Base-by-base conservation (phyloP, 257 asterid genomes). In the Thymus quinquecostatus region DNA sequence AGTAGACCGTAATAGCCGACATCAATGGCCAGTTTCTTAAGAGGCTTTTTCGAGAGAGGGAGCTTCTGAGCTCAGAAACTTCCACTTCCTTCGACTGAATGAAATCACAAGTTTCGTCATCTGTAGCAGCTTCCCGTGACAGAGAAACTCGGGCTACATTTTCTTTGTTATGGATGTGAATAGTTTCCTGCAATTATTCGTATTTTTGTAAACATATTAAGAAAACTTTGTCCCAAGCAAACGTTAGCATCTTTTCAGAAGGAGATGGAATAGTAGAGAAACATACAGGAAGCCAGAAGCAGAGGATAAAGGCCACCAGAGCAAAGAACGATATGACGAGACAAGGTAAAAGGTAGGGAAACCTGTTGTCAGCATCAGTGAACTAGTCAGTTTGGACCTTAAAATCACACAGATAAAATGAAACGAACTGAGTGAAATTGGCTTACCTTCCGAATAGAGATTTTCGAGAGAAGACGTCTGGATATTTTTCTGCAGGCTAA, bases 401-500 rank as follows among this genome's bases (percentile, higher is more conserved):
- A 28, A 56, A 45, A 28, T 57, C n/a, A 45, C 10, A 32, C 3
- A 61, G 33, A 50, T 4, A 3, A 28, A 64, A 49, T 47, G 62
- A 64, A 64, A 44, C 10, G 58, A 70, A 66, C 21, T 14, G 10
- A 11, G 65, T 6, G 50, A 38, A 53, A 48, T 54, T 33, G 48
- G 58, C 30, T 57, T 78, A 89, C 98, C 96, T 88, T 69, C 92
- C 93, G 69, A 92, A 89, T 56, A 92, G 49, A 70, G 96, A 89
- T 57, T 79, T 84, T 51, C 67, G 30, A 50, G 93, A 79, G 81
- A 89, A 87, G 29, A 86, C 68, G 71, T 77, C 62, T 2, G 98
- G 98, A 77, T 86, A 89, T 85, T 92, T 87, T 76, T 89, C 93
- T 65, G 96, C 98, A 67, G 96, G 98, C 98, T 89, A 66, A 59